phyloP scores from a whole-genome alignment of 768 basidiomycete genomes.

The Mycena albidolilacea region DNA sequence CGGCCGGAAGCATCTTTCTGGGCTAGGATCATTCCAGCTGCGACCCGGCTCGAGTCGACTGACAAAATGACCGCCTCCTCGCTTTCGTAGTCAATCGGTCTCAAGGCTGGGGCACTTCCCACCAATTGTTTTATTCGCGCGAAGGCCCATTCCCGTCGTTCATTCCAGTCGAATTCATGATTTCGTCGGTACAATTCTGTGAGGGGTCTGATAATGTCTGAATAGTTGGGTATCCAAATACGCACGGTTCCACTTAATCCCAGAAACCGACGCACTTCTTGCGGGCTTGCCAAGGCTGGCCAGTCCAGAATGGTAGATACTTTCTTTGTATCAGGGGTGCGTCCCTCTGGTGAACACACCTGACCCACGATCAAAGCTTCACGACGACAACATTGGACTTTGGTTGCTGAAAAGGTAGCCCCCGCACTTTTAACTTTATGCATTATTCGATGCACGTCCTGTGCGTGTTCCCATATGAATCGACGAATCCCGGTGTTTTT shows the following conservation, averaged over 20 bases:
- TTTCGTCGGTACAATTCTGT: conserved; percentile 37
- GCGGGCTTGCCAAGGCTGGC: conserved; percentile 33
- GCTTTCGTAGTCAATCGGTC: conserved; percentile 50
- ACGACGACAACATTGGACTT: conserved; percentile 41
- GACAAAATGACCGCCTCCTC: conserved; percentile 6
- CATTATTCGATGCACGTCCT: conserved; percentile 39
- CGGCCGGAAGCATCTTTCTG: conserved; percentile 25
- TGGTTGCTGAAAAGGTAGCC: not conserved
- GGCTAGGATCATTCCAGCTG: conserved; percentile 28
- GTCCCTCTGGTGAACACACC: conserved; percentile 49
- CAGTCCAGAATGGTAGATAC: conserved; percentile 47
- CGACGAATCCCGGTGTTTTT: conserved; percentile 26
- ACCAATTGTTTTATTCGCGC: conserved; percentile 36
- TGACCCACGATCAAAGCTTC: conserved; percentile 50
- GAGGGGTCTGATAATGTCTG: not conserved
- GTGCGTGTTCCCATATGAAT: conserved; percentile 42
- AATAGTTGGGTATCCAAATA: conserved; percentile 44
- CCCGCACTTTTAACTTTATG: conserved; percentile 31
- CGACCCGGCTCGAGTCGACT: not conserved
- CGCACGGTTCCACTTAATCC: conserved; percentile 44
- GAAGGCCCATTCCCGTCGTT: conserved; percentile 43
- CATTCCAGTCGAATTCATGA: conserved; percentile 47
- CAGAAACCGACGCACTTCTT: conserved; percentile 43
- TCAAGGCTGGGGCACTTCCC: conserved; percentile 41
- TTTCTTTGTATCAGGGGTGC: conserved; percentile 44